phyloP scores from a whole-genome alignment of 768 basidiomycete genomes.

The Nevesoporus exiguus region DNA sequence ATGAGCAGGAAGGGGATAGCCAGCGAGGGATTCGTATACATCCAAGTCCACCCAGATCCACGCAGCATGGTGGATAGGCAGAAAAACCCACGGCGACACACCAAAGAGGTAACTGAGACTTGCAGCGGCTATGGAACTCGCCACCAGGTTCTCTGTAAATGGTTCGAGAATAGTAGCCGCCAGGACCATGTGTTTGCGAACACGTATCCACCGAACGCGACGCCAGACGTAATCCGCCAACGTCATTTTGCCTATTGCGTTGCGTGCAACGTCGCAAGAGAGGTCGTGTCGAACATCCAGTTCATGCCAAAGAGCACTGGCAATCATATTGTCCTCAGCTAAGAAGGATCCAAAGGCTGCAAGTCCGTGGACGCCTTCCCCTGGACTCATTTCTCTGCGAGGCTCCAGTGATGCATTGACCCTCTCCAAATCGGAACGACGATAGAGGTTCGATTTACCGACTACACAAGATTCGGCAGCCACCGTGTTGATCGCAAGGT shows the following conservation, averaged over 20 bases:
- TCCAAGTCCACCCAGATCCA: conserved; percentile 84
- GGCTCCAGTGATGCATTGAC: conserved; percentile 66
- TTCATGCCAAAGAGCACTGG: conserved; percentile 89
- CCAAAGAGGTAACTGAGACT: conserved; percentile 51
- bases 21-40: conserved; percentile 74
- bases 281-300: conserved; percentile 83
- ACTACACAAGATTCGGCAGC: conserved; percentile 94
- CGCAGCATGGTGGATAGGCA: conserved; percentile 54
- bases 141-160: conserved; percentile 81
- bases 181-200: conserved; percentile 90
- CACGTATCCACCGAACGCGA: conserved; percentile 94
- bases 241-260: conserved; percentile 86
- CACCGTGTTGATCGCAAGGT: conserved; percentile 86
- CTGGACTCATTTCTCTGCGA: conserved; percentile 19
- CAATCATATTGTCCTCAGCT: conserved; percentile 99
- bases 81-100: conserved; percentile 51
- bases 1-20: conserved; percentile 51
- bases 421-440: conserved; percentile 80
- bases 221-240: conserved; percentile 83
- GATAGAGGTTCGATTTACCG: conserved; percentile 94
- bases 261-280: conserved; percentile 86
- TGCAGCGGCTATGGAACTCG: conserved; percentile 60
- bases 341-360: conserved; percentile 82
- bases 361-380: conserved; percentile 48
- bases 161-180: conserved; percentile 87